Conservation (phyloP, 306 rosid species). For the Prunus davidiana region DNA sequence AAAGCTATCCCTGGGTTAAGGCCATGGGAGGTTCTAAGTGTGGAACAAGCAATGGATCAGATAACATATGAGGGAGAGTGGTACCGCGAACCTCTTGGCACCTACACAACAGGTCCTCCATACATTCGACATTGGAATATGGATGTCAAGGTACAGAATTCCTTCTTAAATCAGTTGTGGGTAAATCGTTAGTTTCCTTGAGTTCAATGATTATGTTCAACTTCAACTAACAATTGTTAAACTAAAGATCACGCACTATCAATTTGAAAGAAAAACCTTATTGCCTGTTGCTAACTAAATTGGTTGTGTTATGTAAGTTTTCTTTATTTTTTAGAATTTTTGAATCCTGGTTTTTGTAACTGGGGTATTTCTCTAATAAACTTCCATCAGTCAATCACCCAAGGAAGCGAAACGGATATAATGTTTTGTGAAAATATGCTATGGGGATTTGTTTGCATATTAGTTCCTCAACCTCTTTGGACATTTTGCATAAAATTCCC, state of each 20-base stretch:
- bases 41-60: constrained; percentile 93
- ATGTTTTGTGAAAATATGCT: neutral
- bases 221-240: neutral
- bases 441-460: neutral
- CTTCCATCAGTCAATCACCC: neutral
- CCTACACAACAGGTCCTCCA: constrained; percentile 80
- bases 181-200: neutral
- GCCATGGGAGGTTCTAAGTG: constrained; percentile 94
- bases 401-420: neutral
- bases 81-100: constrained; percentile 82
- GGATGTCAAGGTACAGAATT: constrained; percentile 53
- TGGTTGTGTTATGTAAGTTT: neutral
- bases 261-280: neutral
- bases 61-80: constrained; percentile 72
- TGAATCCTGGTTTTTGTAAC: neutral
- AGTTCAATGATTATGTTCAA: neutral
- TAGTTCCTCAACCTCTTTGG: neutral
- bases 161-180: neutral
- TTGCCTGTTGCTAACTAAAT: neutral
- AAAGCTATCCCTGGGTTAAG: constrained; percentile 76
- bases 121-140: constrained; percentile 57
- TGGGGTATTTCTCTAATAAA: neutral
- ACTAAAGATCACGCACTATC: neutral
- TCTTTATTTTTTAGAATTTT: neutral
- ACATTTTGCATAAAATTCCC: neutral